Conservation (phyloP, 176 grass and related monocot species). For the Dactylis glomerata region DNA sequence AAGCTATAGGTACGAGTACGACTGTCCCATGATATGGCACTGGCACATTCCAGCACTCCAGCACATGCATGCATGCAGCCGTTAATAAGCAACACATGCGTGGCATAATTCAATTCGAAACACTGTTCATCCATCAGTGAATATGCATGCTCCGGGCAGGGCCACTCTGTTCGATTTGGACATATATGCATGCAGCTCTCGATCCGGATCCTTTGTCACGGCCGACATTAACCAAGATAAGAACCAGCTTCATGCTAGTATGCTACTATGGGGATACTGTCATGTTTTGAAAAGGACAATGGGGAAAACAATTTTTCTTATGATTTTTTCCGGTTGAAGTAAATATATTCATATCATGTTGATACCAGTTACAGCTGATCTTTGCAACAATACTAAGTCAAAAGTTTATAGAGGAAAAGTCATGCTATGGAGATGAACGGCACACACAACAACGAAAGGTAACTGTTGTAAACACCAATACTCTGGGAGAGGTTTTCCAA, state of each 20-base stretch:
- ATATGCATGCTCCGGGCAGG: not conserved
- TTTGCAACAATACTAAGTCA: too few relatives aligned
- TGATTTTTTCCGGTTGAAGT: too few relatives aligned
- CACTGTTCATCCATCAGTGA: constrained; percentile 18
- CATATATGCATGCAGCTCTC: not conserved
- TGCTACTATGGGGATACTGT: not conserved
- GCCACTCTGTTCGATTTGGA: constrained; percentile 21
- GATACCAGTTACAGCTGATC: too few relatives aligned
- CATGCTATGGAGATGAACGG: too few relatives aligned
- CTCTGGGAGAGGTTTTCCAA: too few relatives aligned
- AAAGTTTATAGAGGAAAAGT: too few relatives aligned
- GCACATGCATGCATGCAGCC: constrained; percentile 7
- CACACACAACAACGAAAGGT: too few relatives aligned
- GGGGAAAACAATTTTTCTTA: not conserved
- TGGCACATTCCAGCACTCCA: constrained; percentile 32
- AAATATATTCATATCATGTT: too few relatives aligned
- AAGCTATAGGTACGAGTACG: not conserved
- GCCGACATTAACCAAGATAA: not conserved
- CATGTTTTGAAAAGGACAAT: not conserved
- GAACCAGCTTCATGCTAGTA: not conserved
- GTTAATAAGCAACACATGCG: not conserved
- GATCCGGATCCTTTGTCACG: not conserved
- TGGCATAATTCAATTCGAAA: constrained; percentile 13
- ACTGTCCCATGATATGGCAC: constrained; percentile 14
- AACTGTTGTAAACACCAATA: too few relatives aligned